Base-by-base conservation (phyloP, 768 basidiomycete genomes). In the Leucocoprinus sp. region DNA sequence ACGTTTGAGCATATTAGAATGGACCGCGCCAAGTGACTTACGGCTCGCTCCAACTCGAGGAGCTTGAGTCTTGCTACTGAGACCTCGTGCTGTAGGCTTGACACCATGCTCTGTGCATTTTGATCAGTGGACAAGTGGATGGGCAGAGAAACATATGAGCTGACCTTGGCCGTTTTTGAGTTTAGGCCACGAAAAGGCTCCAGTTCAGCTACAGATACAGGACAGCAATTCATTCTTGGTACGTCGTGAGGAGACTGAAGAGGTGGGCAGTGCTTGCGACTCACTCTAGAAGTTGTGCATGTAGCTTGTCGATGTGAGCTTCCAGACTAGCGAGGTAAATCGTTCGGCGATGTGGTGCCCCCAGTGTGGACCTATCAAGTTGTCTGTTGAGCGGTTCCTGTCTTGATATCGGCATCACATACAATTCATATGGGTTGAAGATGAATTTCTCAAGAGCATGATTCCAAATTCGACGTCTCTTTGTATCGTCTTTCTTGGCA, bases 391-490 rank as follows among this genome's bases (percentile, higher is more conserved):
- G 27, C 17, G 14, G 33, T 27, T 21, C 26, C 41, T 29, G 47
- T 11, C 36, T 14, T n/a, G 24, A 3, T 3, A 28, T 19, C 8
- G 24, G 35, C 42, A 26, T n/a, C 12, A 69, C 73, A 40, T 50
- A 83, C 81, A 88, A 56, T 59, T 88, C 84, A 38, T 75, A 72
- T 0, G 82, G 71, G 5, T 64, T 70, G 60, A 87, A 87, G 19
- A 87, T 66, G 11, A 69, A 68, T 57, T 85, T 85, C 61, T 88
- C 85, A 47, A 85, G 73, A 1, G 78, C 76, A 51, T 85, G 85
- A 39, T 80, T 82, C 85, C 85, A 88, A 12, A 83, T 82, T 56
- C 78, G 82, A 14, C 84, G 72, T 3, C 80, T 76, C 61, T 85
- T 85, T 4, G 72, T 68, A 38, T 72, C 72, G 38, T 75, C 72